Conservation (phyloP, 768 basidiomycete genomes). For the Scleroderma citrinum region DNA sequence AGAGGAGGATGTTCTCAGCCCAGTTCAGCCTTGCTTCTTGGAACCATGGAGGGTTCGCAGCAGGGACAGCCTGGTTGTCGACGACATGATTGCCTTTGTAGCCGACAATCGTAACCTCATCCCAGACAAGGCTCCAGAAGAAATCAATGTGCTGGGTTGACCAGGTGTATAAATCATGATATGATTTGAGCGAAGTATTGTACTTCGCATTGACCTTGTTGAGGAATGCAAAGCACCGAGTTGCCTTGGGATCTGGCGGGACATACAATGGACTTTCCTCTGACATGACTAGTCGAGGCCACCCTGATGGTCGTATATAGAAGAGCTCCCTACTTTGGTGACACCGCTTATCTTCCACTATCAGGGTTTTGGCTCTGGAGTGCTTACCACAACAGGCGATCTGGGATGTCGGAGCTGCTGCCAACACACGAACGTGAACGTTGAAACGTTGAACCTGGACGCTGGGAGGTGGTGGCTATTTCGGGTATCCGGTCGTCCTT, state of each 20-base stretch:
- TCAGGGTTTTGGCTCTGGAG: too few species aligned
- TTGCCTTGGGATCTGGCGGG: conserved; percentile 36
- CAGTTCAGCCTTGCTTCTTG: conserved; percentile 61
- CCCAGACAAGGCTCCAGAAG: conserved; percentile 78
- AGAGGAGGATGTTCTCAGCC: conserved; percentile 75
- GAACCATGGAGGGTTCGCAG: conserved; percentile 70
- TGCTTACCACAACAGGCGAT: not conserved
- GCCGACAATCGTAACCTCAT: conserved; percentile 55
- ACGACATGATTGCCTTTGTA: conserved; percentile 57
- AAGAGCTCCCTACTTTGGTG: too few species aligned
- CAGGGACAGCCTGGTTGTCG: conserved; percentile 46
- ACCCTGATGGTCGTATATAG: not conserved
- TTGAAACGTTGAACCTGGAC: too few species aligned
- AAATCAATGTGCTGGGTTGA: conserved; percentile 50
- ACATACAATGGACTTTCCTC: conserved; percentile 35
- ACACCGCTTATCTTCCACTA: too few species aligned
- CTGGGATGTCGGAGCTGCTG: not conserved
- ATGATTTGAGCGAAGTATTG: conserved; percentile 41
- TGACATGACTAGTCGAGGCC: not conserved
- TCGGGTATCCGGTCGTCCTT: too few species aligned
- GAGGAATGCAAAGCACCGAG: conserved; percentile 47
- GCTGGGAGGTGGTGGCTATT: too few species aligned
- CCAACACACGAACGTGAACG: not conserved
- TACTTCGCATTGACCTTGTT: conserved; percentile 44
- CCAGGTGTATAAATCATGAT: conserved; percentile 64